Base-by-base conservation (phyloP, 371 early-diverging fungal species). In the Syncephalastrum racemosum region DNA sequence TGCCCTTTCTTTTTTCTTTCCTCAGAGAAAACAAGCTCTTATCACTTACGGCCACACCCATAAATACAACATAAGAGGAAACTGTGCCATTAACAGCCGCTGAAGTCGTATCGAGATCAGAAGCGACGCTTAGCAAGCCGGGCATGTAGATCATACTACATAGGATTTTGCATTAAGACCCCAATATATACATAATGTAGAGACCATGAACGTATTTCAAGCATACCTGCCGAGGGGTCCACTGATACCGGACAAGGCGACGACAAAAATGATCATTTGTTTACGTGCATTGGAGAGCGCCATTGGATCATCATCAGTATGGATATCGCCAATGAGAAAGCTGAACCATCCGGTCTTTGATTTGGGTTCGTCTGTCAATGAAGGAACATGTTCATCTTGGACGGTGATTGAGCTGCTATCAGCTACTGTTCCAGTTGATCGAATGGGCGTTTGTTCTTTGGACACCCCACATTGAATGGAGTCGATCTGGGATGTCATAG, bases 131-230 rank as follows among this genome's bases (percentile, higher is more conserved):
- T 18, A 70, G 16, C 8, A 76, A 59, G 15, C 68, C 73, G 31
- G 76, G 76, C 73, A 76, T 66, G 65, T 77, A 68, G 20, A 76
- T 70, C 55, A 60, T 68, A 25, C 73, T 72, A 8, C n/a, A n/a
- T n/a, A n/a, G n/a, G 36, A 31, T 10, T 31, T 31, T 31, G 6
- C 36, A 31, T 31, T 31, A 6, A 27, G 36, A 31, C 2, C 12
- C 36, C 36, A 31, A 27, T 27, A 12, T 5, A 12, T 31, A 31
- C 5, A 12, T 31, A 0, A 0, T 31, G 36, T 31, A 31, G 36
- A 31, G 25, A 25, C 5, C 36, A 31, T 10, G 36, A 31, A 31
- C 0, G 0, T 8, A 10, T 31, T 5, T 2, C 12, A 31, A 31
- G 12, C 3, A 12, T 8, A 31, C 36, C 36, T 31, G 14, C 61